Evolutionary conservation across 177 flowering plant genomes (phyloP), one percentile per base, ranked within the genome.

Genomic region (Vitis hybrid): DNA sequence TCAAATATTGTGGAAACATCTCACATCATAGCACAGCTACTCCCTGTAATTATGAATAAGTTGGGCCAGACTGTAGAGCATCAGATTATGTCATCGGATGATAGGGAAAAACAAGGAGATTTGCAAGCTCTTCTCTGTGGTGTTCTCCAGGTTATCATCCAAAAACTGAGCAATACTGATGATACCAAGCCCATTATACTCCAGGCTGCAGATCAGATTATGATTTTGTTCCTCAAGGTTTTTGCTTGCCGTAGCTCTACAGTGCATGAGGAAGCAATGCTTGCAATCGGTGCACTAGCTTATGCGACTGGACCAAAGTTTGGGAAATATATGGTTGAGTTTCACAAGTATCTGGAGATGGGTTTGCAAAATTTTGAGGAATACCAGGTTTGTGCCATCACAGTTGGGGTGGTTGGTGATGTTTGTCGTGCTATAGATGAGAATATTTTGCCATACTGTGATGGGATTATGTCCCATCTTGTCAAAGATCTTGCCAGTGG

Each of bases 181-280:
- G 85, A 77, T 11, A 86, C 94, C 13, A 89, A 85, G 72, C 51
- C 80, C 55, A 67, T 84, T 6, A 74, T 92, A 10, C 84, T 88
- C 55, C 92, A 90, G 78, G 74, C 74, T 23, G 89, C 91, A 11
- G 96, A 92, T 75, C 89, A 86, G 68, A 84, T 92, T 45, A 92
- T 92, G 97, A n/a, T 83, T 3, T 69, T 87, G 76, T 88, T 92
- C 74, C 90, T 92, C 15, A 82, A 72, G 64, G 92, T 92, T 45
- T 89, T 92, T 81, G 88, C 76, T 18, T 92, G 97, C 75, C 89
- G 88, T 63, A 89, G 94, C 70, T 83, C 95, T 11, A 89, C 94
- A 10, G 97, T 92, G 56, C 93, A 92, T 67, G 95, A 92, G 77
- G 97, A 92, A 77, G 95, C 94, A 1, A 90, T 92, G 97, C 97